phyloP scores from a whole-genome alignment of 2,329 filamentous ascomycete genomes.

The Cladosporium sp. region DNA sequence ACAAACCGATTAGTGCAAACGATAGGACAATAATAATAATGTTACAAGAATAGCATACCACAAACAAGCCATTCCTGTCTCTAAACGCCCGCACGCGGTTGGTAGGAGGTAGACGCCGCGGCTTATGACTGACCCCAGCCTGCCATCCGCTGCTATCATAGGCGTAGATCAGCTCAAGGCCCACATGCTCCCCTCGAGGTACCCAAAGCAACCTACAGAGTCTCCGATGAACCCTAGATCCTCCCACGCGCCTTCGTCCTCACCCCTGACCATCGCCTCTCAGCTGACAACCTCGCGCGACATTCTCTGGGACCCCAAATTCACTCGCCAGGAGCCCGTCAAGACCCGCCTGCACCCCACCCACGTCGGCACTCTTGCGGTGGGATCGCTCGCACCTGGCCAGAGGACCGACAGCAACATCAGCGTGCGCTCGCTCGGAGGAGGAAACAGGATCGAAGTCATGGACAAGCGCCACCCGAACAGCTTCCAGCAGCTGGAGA shows the following conservation, averaged over 20 bases:
- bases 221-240: not conserved
- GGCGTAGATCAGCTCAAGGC: not conserved
- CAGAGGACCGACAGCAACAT: constrained; percentile 50
- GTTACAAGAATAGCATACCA: not conserved
- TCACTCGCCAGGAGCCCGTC: constrained; percentile 41
- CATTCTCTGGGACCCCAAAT: constrained; percentile 48
- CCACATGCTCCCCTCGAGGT: not conserved
- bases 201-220: not conserved
- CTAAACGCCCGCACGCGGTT: not conserved
- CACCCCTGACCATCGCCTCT: constrained; percentile 38
- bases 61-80: not conserved
- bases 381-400: constrained; percentile 23
- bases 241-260: constrained; percentile 9
- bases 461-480: constrained; percentile 97
- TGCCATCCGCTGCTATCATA: not conserved
- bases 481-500: constrained; percentile 99
- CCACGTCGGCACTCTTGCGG: constrained; percentile 45
- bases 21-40: not conserved
- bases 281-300: constrained; percentile 47
- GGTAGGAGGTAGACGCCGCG: not conserved
- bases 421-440: constrained; percentile 45
- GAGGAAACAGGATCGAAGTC: constrained; percentile 35
- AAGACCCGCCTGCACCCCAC: constrained; percentile 44
- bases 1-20: too few relatives aligned
- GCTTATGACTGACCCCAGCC: not conserved